Base-by-base conservation (phyloP, 1,139 yeast species). In the Oligophagozyma castellii region DNA sequence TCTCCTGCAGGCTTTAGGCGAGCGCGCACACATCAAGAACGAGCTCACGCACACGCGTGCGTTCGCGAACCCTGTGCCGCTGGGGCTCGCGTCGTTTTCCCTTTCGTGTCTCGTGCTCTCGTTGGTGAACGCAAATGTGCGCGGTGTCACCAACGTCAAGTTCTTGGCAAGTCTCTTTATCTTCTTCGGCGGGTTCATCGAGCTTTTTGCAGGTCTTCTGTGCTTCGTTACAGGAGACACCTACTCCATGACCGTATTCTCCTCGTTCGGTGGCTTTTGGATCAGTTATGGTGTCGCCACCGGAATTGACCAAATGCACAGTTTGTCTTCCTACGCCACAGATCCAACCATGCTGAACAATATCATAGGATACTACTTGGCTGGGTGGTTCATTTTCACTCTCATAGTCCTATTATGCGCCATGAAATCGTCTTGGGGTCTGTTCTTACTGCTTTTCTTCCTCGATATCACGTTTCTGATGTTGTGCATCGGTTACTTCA, bases 181-280 rank as follows among this genome's bases (percentile, higher is more conserved):
- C 51, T 70, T 72, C 48, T 62, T 67, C 26, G 79, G 84, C 14
- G 86, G 86, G 25, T 60, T 65, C 21, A 66, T 70, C 31, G 78
- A 74, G 47, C 55, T 75, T 30, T 60, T 73, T 35, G 73, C 78
- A 13, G 86, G 86, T 20, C 46, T 71, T 27, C 67, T 77, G 70
- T 78, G 78, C 42, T 58, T 74, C 37, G 61, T 67, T 28, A 59
- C 67, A 29, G 79, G 78, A 35, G 76, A 76, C 52, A 68, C 78
- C 6, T 73, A 70, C 53, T 76, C 75, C 26, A 67, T 66, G 43
- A 68, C 74, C 21, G 77, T 74, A 6, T 68, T 78, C 48, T 59
- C 73, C 29, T 69, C 77, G 32, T 78, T 73, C 47, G 86, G 86
- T 30, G 81, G 79, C 6, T 78, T 76, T 54, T 78, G 86, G 81